phyloP scores from a whole-genome alignment of 371 early-diverging fungal genomes.

The Circinella umbellata region DNA sequence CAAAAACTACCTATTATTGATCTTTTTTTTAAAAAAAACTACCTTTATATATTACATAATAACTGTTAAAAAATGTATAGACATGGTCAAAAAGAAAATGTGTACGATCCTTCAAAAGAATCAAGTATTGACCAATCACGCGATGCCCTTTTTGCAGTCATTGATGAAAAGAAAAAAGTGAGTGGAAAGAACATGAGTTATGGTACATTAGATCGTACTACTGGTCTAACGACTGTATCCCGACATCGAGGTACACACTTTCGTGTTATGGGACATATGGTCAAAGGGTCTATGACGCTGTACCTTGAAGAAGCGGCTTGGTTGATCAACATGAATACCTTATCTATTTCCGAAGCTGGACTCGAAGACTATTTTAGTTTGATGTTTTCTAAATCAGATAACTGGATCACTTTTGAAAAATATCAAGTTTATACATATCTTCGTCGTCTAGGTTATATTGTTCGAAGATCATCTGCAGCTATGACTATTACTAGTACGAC shows the following conservation, averaged over 20 bases:
- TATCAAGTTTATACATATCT: slow-evolving; percentile 58
- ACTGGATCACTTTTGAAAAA: slow-evolving; percentile 42
- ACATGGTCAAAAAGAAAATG: slow-evolving; percentile 17
- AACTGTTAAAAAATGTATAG: slow-evolving; percentile 7
- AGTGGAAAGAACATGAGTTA: slow-evolving; percentile 13
- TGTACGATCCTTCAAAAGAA: slow-evolving; percentile 9
- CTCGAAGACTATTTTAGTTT: slow-evolving; percentile 31
- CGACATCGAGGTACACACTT: slow-evolving; percentile 15
- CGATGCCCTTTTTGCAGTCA: slow-evolving; percentile 29
- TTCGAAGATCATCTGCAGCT: slow-evolving; percentile 15
- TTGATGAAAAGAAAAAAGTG: slow-evolving; percentile 13
- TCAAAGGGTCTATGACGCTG: slow-evolving; percentile 38
- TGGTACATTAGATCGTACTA: slow-evolving; percentile 9
- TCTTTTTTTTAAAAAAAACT: no score
- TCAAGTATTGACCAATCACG: slow-evolving; percentile 18
- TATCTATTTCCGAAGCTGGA: slow-evolving; percentile 24
- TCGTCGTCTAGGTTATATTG: slow-evolving; percentile 58
- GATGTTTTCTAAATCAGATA: slow-evolving; percentile 29
- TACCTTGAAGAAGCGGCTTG: slow-evolving; percentile 61
- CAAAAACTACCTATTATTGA: no score
- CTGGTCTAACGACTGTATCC: slow-evolving; percentile 10
- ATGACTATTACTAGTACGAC: neutral
- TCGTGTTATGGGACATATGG: slow-evolving; percentile 23
- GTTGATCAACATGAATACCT: slow-evolving; percentile 49
- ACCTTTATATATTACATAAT: neutral